phyloP scores from a whole-genome alignment of 75 land plant genomes.

The Gnetum montanum region DNA sequence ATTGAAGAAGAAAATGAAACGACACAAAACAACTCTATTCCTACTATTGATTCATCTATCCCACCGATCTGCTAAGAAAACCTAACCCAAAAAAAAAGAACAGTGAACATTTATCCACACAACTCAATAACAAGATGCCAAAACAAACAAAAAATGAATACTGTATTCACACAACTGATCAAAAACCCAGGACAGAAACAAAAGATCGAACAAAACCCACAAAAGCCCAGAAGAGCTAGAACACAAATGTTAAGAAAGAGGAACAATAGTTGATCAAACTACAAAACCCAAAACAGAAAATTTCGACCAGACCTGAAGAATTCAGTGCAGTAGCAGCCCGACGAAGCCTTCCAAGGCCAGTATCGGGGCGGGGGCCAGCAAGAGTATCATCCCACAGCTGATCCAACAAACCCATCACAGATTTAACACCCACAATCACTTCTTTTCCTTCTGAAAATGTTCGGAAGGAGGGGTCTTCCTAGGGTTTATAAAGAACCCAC shows the following conservation, averaged over 20 bases:
- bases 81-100: too few relatives aligned
- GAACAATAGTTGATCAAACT: background rate
- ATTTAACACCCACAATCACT: too few relatives aligned
- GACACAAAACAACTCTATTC: too few relatives aligned
- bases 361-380: constrained; percentile 66
- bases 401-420: constrained; percentile 53
- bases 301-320: background rate
- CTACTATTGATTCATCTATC: too few relatives aligned
- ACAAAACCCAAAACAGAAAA: background rate
- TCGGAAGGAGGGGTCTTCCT: too few relatives aligned
- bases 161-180: background rate
- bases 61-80: too few relatives aligned
- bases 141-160: background rate
- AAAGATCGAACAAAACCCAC: background rate
- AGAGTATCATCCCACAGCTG: constrained; percentile 89
- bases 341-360: constrained; percentile 54
- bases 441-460: too few relatives aligned
- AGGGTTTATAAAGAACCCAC: too few relatives aligned
- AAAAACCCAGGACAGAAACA: background rate
- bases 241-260: background rate
- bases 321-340: constrained; percentile 12
- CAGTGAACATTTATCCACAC: too few relatives aligned
- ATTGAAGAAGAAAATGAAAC: too few relatives aligned
- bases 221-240: background rate
- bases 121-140: too few relatives aligned